A percentile compares a stretch with the other conserved stretches of the same genome.
Evolutionary conservation across 805 yeast species (phyloP).

Genomic region (Metschnikowia aberdeeniae): DNA sequence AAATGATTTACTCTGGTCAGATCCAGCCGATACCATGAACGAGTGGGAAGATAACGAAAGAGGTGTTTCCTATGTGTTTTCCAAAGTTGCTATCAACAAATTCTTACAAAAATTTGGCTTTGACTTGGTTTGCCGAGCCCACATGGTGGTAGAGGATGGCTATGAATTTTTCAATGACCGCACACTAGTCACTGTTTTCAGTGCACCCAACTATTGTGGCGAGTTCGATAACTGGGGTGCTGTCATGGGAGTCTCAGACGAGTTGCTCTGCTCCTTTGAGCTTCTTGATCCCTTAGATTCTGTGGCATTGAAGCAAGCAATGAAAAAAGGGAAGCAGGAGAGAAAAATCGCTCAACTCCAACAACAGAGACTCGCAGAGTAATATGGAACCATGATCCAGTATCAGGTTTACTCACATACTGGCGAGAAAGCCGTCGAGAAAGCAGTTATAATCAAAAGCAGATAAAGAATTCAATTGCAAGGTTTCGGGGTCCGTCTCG

Average conservation of each 20-base stretch:
- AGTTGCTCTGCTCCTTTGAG: constrained; percentile 88
- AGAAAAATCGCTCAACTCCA: constrained; percentile 54
- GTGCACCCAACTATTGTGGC: constrained; percentile 79
- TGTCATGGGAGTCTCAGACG: constrained; percentile 94
- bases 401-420: too few relatives aligned
- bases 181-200: constrained; percentile 66
- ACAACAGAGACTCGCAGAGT: constrained; percentile 10
- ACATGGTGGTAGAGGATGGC: constrained; percentile 84
- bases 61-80: constrained; percentile 78
- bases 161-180: constrained; percentile 73
- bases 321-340: constrained; percentile 91
- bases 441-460: too few relatives aligned
- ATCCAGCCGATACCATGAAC: constrained; percentile 76
- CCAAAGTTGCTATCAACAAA: constrained; percentile 74
- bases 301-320: constrained; percentile 87
- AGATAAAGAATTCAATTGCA: too few relatives aligned
- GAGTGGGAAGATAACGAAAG: constrained; percentile 89
- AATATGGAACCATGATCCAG: not conserved
- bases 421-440: too few relatives aligned
- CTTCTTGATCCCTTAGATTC: constrained; percentile 90
- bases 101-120: constrained; percentile 70
- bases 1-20: constrained; percentile 79
- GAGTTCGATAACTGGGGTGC: constrained; percentile 96
- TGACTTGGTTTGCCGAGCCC: constrained; percentile 80
- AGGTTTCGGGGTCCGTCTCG: too few relatives aligned